Evolutionary conservation across 176 grass and related monocot genomes (phyloP), one percentile per base, ranked within the genome.

Genomic region (Olyra latifolia): DNA sequence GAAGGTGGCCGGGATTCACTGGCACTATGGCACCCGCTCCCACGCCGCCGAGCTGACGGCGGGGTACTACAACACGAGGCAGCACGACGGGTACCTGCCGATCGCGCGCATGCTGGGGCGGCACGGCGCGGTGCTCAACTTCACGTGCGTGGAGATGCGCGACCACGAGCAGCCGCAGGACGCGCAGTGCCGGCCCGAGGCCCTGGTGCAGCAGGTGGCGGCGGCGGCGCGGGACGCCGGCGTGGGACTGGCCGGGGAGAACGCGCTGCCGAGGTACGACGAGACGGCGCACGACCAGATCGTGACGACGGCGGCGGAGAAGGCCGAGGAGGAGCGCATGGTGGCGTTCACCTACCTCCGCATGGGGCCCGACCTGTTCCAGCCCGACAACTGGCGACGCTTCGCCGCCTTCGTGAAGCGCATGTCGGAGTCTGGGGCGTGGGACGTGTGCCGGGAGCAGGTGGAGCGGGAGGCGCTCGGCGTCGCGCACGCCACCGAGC

Each of bases 1-100:
- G 53, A 93, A 93, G 81, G 84, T 93, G 62, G 91, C 87, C 2
- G 91, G 87, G n/a, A 93, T 93, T 76, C 91, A 93, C 81, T 87
- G 91, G 91, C 91, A 93, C 75, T 93, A 89, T 57, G 87, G 87
- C 11, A 87, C 88, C 4, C 60, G 87, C 15, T 93, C 88, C 49
- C 88, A 93, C 68, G 88, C 91, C 0, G 49, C 91, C 3, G 91
- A 93, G 76, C 87, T 93, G 56, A 93, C 91, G 1, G 91, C 87
- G 0, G 91, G 91, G 5, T 93, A 90, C 75, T 90, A 93, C 76
- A 93, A 88, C 84, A 93, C 91, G 8, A 30, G 84, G 32, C 65
- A 63, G 47, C 82, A 78, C 72, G 84, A 93, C 76, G 91, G 91
- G 13, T 93, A 90, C 74, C 45, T 45, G 35, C 88, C 84, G 29